Conservation (phyloP, 805 yeast species). For the Sugiyamaella qingdaonensis region DNA sequence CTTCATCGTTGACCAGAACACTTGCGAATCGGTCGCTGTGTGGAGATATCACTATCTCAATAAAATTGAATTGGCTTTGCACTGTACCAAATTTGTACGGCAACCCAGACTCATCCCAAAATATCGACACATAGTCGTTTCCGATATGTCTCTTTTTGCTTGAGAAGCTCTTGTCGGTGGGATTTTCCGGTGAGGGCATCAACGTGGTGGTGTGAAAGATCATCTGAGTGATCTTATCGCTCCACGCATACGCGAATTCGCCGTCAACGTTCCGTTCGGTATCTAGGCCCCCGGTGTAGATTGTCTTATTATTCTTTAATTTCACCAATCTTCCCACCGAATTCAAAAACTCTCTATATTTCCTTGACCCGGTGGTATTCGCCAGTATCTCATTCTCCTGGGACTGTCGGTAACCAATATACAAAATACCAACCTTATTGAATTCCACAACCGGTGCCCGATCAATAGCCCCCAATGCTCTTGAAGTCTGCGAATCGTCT, state of each 20-base stretch:
- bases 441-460: conserved; percentile 73
- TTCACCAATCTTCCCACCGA: conserved; percentile 58
- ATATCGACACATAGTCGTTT: conserved; percentile 75
- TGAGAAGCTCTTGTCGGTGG: conserved; percentile 43
- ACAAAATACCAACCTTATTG: conserved; percentile 74
- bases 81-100: conserved; percentile 68
- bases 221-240: conserved; percentile 63
- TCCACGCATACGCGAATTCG: conserved; percentile 67
- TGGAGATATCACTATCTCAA: conserved; percentile 75
- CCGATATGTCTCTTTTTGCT: conserved; percentile 83
- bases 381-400: conserved; percentile 60
- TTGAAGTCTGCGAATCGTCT: conserved; percentile 42
- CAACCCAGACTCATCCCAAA: conserved; percentile 68
- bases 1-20: not conserved
- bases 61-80: conserved; percentile 75
- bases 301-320: conserved; percentile 49
- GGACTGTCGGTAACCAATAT: conserved; percentile 64
- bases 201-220: conserved; percentile 76
- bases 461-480: conserved; percentile 63
- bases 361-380: conserved; percentile 59
- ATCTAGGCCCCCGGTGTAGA: conserved; percentile 78
- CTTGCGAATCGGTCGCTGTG: conserved; percentile 34
- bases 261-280: conserved; percentile 69
- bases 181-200: conserved; percentile 53
- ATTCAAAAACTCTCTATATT: conserved; percentile 56